Conservation (phyloP, 2,329 filamentous ascomycete species). For the Nothopassalora personata region DNA sequence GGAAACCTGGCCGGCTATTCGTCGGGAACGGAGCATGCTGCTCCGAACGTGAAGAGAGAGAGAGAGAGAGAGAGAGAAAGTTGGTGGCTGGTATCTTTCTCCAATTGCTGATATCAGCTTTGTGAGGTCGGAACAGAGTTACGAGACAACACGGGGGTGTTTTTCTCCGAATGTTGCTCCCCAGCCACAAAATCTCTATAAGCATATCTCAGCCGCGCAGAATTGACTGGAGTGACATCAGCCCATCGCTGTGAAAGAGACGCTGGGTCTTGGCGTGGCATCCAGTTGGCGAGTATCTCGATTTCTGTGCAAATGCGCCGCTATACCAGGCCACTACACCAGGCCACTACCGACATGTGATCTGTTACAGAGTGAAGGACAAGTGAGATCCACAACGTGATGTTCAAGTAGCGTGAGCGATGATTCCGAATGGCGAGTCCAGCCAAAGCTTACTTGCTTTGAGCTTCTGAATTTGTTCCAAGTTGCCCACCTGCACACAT, state of each 20-base stretch:
- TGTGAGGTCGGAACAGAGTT: neutral
- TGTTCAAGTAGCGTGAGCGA: neutral
- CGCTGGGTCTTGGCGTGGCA: no score
- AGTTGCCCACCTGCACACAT: neutral
- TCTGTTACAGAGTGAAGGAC: neutral
- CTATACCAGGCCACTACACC: neutral
- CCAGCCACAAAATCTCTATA: no score
- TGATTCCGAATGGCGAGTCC: neutral
- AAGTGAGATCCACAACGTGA: neutral
- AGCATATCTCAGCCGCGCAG: no score
- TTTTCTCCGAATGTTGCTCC: neutral
- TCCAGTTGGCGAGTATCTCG: no score
- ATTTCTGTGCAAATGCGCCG: no score
- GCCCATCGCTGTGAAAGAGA: no score
- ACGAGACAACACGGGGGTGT: neutral
- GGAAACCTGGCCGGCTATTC: neutral
- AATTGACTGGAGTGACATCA: no score
- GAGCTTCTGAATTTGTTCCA: neutral
- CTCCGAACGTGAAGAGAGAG: neutral
- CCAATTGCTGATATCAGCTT: neutral
- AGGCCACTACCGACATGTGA: neutral
- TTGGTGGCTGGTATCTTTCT: neutral
- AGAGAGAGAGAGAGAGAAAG: neutral
- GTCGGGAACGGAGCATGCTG: neutral
- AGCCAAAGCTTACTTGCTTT: neutral